Conservation (phyloP, 306 rosid species). For the Carpinus fangiana region DNA sequence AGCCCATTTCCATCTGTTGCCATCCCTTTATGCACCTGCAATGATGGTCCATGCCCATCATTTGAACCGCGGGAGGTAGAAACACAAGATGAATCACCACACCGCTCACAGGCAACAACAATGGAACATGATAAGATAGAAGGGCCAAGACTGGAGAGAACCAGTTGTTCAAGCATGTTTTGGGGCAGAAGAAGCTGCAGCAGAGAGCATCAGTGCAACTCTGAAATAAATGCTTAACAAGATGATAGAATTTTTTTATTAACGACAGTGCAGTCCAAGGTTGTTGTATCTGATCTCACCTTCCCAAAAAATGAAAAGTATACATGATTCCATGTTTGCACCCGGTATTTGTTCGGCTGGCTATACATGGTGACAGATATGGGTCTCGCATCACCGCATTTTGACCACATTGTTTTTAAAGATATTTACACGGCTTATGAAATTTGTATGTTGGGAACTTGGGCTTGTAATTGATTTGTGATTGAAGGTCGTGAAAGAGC, state of each 20-base stretch:
- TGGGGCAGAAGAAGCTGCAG: conserved; percentile 98
- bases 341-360: conserved; percentile 45
- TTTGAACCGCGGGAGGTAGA: conserved; percentile 66
- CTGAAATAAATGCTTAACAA: conserved; percentile 81
- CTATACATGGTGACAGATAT: conserved; percentile 36
- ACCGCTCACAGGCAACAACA: conserved; percentile 46
- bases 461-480: conserved; percentile 35
- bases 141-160: conserved; percentile 69
- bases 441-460: conserved; percentile 16
- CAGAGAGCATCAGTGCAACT: conserved; percentile 95
- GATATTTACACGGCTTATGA: conserved; percentile 31
- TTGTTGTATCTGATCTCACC: conserved; percentile 17
- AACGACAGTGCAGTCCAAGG: conserved; percentile 10
- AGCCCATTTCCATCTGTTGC: conserved; percentile 89
- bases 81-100: conserved; percentile 53
- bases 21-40: conserved; percentile 88
- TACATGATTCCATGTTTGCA: conserved; percentile 30
- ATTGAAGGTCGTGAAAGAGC: conserved; percentile 37
- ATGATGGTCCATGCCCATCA: conserved; percentile 77
- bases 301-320: conserved; percentile 11
- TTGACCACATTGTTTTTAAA: conserved; percentile 16
- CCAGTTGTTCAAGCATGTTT: conserved; percentile 84
- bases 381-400: conserved; percentile 25
- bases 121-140: conserved; percentile 66
- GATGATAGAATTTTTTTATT: conserved; percentile 32